These are phyloP conservation scores for Leccinum pallidistipes DNA, from an alignment of 1,284 basidiomycete species.

Conservation along the genomic window DNA sequence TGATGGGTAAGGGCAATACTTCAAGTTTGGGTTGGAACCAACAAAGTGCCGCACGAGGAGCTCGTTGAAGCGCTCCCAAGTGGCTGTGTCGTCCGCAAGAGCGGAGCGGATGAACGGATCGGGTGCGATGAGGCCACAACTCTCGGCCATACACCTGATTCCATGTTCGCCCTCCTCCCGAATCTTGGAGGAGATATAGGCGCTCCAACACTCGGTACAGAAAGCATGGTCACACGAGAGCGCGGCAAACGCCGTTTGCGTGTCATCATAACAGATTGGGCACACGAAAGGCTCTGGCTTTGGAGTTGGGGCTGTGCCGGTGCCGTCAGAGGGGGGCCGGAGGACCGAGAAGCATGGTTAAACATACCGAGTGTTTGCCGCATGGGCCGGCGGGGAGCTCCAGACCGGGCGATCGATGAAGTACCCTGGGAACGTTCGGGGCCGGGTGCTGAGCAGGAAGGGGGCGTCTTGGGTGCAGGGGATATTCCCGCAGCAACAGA, in stretches of 20 bases:
- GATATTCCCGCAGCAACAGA: constrained; percentile 69
- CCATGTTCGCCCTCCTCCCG: constrained; percentile 86
- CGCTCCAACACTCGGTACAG: constrained; percentile 86
- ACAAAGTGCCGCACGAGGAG: constrained; percentile 92
- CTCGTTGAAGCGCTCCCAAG: constrained; percentile 76
- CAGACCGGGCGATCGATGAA: constrained; percentile 24
- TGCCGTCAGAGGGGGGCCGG: constrained; percentile 3
- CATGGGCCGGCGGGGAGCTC: constrained; percentile 40
- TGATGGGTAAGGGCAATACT: constrained; percentile 90
- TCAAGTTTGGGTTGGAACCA: constrained; percentile 77
- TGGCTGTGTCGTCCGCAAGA: constrained; percentile 44
- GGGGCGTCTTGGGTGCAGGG: constrained; percentile 38
- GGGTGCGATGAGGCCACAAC: constrained; percentile 77
- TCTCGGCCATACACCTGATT: constrained; percentile 93
- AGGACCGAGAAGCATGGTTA: neutral
- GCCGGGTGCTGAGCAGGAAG: constrained; percentile 33
- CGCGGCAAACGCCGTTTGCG: constrained; percentile 58
- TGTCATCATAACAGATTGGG: constrained; percentile 89
- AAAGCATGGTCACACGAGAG: constrained; percentile 82
- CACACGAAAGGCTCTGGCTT: constrained; percentile 68
- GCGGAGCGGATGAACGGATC: constrained; percentile 53
- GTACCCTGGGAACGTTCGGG: constrained; percentile 36
- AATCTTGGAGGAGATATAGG: constrained; percentile 86
- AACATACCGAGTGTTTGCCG: constrained; percentile 37
- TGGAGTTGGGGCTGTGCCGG: constrained; percentile 24